Conservation (phyloP, 257 asterid genomes). For the Scutellaria galericulata region DNA sequence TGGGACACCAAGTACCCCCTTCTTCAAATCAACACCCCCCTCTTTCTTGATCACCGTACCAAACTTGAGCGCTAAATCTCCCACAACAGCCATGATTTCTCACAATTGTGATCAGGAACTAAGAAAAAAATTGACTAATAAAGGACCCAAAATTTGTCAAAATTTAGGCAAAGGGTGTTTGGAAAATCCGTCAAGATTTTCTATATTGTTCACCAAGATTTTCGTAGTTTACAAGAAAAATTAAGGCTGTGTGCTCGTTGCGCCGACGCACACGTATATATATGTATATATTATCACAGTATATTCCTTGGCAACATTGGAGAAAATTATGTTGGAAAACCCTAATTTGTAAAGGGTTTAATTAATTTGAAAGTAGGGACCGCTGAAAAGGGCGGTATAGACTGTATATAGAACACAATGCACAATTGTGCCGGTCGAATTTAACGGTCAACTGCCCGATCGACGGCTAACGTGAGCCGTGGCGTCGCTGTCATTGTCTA, state of each 20-base stretch:
- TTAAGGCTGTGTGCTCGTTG: not conserved
- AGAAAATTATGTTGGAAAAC: constrained; percentile 22
- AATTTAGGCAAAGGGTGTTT: constrained; percentile 18
- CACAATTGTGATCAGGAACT: constrained; percentile 7
- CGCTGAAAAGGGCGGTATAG: constrained; percentile 41
- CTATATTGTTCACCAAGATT: constrained; percentile 29
- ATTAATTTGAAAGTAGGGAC: constrained; percentile 52
- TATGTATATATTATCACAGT: not conserved
- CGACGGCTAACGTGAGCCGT: constrained; percentile 31
- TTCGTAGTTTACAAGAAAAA: constrained; percentile 43
- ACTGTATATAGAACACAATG: too few species aligned
- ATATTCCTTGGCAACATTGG: constrained; percentile 21
- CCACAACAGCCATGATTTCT: constrained; percentile 57
- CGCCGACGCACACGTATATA: too few species aligned
- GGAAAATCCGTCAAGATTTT: constrained; percentile 52
- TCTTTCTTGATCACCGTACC: constrained; percentile 41
- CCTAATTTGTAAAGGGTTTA: constrained; percentile 23
- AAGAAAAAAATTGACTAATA: not conserved
- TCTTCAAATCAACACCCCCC: constrained; percentile 39
- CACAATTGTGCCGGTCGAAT: constrained; percentile 16
- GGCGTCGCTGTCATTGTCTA: constrained; percentile 33
- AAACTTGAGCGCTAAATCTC: constrained; percentile 51
- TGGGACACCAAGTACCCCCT: constrained; percentile 43
- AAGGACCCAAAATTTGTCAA: not conserved
- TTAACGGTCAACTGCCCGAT: constrained; percentile 51